Evolutionary conservation across 352 stramenopile species (phyloP).

Genomic region (Pythium diclinum): DNA sequence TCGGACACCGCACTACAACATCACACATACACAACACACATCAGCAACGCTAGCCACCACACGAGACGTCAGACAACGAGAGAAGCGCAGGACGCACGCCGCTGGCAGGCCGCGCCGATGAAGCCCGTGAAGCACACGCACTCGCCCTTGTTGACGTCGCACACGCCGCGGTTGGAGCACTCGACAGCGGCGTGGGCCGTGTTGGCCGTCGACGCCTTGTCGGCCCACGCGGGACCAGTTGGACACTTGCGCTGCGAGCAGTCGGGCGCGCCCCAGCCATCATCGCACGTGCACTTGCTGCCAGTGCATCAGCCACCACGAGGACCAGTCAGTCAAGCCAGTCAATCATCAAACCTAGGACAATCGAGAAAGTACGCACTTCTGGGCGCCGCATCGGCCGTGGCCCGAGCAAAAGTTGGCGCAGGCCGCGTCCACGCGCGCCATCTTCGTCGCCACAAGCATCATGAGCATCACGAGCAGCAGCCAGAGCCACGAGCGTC

Average conservation of each 20-base stretch:
- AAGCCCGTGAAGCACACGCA: slow-evolving; percentile 58
- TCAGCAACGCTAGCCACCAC: neutral
- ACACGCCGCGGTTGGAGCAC: slow-evolving; percentile 65
- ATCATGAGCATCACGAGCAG: neutral
- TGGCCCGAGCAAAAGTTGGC: slow-evolving; percentile 66
- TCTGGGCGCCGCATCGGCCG: slow-evolving; percentile 44
- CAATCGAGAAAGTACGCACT: slow-evolving; percentile 29
- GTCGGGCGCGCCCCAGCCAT: slow-evolving; percentile 62
- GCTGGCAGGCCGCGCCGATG: slow-evolving; percentile 56
- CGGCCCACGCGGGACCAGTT: slow-evolving; percentile 63
- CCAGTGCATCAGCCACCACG: neutral
- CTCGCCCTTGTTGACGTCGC: slow-evolving; percentile 61
- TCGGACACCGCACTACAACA: slow-evolving; percentile 41
- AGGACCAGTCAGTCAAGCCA: neutral
- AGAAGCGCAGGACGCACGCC: slow-evolving; percentile 28
- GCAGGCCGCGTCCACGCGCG: slow-evolving; percentile 32
- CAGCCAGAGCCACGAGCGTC: neutral
- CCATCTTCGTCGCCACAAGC: neutral
- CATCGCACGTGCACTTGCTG: slow-evolving; percentile 70
- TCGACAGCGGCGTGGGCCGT: slow-evolving; percentile 47
- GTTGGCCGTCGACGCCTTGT: slow-evolving; percentile 70
- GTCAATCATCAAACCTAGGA: neutral
- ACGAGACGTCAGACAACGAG: neutral
- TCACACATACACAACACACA: neutral
- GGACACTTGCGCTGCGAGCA: slow-evolving; percentile 73